These are phyloP conservation scores for Sporothrix humicola DNA, from an alignment of 2,329 filamentous ascomycete genomes.

Conservation along the genomic window DNA sequence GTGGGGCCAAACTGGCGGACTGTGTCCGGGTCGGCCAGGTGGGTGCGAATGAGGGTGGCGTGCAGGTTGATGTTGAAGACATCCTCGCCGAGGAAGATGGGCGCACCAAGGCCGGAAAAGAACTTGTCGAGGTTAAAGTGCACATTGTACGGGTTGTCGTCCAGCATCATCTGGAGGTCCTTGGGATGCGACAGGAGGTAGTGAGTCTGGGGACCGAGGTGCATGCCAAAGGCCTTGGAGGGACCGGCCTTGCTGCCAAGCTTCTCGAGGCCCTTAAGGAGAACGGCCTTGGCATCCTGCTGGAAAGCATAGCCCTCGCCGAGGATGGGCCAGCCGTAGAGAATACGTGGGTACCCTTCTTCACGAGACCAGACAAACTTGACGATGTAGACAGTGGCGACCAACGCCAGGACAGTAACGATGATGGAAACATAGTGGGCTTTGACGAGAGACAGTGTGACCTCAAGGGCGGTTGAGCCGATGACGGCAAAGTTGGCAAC, in stretches of 20 bases:
- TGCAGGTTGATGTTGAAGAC: conserved; percentile 31
- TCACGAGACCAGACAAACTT: neutral
- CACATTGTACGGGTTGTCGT: conserved; percentile 33
- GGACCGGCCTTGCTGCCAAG: conserved; percentile 13
- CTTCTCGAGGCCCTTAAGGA: conserved; percentile 16
- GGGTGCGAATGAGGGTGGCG: conserved; percentile 30
- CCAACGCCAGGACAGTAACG: neutral
- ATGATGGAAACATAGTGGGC: neutral
- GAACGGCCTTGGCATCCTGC: conserved; percentile 25
- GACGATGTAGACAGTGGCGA: neutral
- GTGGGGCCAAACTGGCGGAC: conserved; percentile 27
- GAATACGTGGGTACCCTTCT: conserved; percentile 22
- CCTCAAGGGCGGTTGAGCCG: conserved; percentile 10
- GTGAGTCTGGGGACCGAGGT: conserved; percentile 32
- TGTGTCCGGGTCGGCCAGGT: conserved; percentile 29
- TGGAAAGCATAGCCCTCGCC: conserved; percentile 32
- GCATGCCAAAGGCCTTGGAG: conserved; percentile 31
- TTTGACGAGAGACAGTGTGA: conserved; percentile 23
- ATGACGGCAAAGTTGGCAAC: conserved; percentile 12
- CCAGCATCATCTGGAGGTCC: conserved; percentile 33
- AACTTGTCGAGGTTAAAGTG: conserved; percentile 33
- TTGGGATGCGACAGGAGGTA: conserved; percentile 29
- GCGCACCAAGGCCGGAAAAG: conserved; percentile 29
- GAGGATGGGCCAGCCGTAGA: conserved; percentile 29
- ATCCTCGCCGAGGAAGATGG: conserved; percentile 30